Evolutionary conservation across 257 asterid genomes (phyloP).

Genomic region (Coffea eugenioides): DNA sequence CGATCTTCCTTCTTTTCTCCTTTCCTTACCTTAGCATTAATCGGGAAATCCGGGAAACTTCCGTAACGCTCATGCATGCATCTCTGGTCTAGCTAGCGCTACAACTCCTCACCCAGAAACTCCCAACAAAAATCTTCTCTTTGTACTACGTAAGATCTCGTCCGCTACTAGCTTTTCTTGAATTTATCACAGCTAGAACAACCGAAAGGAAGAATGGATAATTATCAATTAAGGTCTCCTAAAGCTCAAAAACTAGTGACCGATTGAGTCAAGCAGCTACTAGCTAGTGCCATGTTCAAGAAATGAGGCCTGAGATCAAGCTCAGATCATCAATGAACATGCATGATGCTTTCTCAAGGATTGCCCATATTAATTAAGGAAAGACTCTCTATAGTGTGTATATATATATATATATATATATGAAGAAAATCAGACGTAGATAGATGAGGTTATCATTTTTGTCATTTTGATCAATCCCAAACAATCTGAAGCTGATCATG

Average conservation of each 20-base stretch:
- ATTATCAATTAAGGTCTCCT: neutral
- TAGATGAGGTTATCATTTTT: too few relatives aligned
- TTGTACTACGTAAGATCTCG: neutral
- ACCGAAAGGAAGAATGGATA: neutral
- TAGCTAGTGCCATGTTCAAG: neutral
- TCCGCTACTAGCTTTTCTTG: neutral
- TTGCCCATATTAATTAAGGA: too few relatives aligned
- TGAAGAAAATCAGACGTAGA: too few relatives aligned
- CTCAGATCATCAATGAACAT: neutral
- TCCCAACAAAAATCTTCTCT: neutral
- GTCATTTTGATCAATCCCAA: too few relatives aligned
- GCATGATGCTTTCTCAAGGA: too few relatives aligned
- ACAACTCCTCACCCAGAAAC: neutral
- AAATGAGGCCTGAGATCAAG: neutral
- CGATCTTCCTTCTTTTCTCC: neutral
- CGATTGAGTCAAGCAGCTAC: neutral
- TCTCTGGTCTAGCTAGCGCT: too few relatives aligned
- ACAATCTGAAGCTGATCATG: too few relatives aligned
- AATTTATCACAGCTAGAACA: neutral
- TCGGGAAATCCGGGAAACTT: constrained; percentile 16
- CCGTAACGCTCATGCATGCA: constrained; percentile 17
- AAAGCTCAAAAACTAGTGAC: neutral
- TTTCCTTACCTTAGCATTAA: neutral
- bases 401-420: too few relatives aligned
- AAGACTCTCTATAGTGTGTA: too few relatives aligned